A percentile compares a stretch with the other conserved stretches of the same genome.
phyloP scores from a whole-genome alignment of 75 land plant species.

The Picea sitchensis region DNA sequence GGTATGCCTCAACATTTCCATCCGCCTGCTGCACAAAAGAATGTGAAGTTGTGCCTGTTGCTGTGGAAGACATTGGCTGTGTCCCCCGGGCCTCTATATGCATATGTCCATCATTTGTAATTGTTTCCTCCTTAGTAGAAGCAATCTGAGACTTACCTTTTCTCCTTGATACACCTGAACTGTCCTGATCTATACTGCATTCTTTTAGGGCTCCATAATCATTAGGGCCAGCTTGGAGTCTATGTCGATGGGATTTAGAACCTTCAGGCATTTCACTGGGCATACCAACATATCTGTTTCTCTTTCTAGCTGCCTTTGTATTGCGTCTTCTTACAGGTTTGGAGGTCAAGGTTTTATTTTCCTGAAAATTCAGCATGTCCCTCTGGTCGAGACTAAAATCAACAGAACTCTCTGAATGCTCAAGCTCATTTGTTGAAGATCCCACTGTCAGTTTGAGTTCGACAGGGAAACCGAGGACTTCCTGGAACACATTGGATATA shows the following conservation, averaged over 20 bases:
- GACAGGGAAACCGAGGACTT: constrained; percentile 3
- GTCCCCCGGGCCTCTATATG: background rate
- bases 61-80: background rate
- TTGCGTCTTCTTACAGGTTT: constrained; percentile 9
- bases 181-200: constrained; percentile 1
- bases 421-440: background rate
- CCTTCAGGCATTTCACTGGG: background rate
- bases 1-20: constrained; percentile 14
- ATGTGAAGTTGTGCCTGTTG: background rate
- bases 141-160: background rate
- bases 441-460: background rate
- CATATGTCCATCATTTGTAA: background rate
- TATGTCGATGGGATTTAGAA: background rate
- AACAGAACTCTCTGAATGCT: constrained; percentile 2
- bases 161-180: background rate
- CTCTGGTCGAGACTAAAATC: background rate
- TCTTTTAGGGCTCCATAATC: background rate
- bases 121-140: background rate
- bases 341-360: background rate
- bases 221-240: background rate
- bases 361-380: background rate
- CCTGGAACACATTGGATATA: constrained; percentile 2
- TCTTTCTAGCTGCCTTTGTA: background rate
- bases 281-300: background rate
- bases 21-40: constrained; percentile 10